A percentile compares a stretch with the other conserved stretches of the same genome.
Evolutionary conservation across 345 rosid genomes (phyloP).

Genomic region (Citrus australasica): DNA sequence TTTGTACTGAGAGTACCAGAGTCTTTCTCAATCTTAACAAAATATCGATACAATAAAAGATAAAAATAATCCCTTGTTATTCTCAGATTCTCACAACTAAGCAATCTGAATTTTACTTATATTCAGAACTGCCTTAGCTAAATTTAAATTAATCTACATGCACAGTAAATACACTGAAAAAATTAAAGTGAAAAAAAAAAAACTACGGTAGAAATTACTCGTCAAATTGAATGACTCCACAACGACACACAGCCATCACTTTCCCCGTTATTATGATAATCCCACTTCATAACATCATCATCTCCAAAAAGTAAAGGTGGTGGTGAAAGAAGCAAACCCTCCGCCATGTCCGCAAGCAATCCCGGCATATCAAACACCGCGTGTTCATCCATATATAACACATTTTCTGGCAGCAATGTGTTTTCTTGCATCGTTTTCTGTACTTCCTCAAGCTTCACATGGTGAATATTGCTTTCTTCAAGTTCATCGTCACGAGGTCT

Average conservation of each 20-base stretch:
- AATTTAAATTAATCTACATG: too few species aligned
- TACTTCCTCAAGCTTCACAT: constrained; percentile 1
- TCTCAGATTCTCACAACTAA: too few species aligned
- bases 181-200: not conserved
- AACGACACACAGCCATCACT: constrained; percentile 25
- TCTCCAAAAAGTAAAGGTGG: constrained; percentile 28
- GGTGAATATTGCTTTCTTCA: not conserved
- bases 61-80: too few species aligned
- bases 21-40: too few species aligned
- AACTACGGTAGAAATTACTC: not conserved
- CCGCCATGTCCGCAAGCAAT: constrained; percentile 51
- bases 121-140: too few species aligned
- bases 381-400: constrained; percentile 34
- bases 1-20: too few species aligned
- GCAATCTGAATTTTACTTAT: too few species aligned
- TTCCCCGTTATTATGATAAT: constrained; percentile 17
- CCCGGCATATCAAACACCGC: constrained; percentile 41
- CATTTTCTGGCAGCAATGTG: constrained; percentile 9
- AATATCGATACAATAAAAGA: too few species aligned
- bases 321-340: constrained; percentile 63
- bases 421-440: constrained; percentile 7
- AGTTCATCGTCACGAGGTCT: constrained; percentile 30
- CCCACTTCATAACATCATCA: constrained; percentile 5
- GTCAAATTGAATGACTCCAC: constrained; percentile 37
- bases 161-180: too few species aligned